Evolutionary conservation across 1,284 basidiomycete genomes (phyloP), one percentile per base, ranked within the genome.

Genomic region (Pyrrhoderma lamaoense): DNA sequence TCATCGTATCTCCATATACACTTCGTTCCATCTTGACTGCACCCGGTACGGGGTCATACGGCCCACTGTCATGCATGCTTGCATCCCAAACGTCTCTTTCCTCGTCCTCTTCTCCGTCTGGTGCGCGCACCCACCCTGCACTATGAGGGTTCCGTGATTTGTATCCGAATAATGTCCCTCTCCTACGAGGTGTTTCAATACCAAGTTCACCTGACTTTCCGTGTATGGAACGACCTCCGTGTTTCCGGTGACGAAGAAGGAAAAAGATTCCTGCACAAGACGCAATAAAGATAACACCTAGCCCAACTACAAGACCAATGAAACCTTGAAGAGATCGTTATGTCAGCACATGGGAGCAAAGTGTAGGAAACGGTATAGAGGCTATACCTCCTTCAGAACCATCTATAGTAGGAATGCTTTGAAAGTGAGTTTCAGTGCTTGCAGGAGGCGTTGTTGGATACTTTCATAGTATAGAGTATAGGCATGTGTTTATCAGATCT

Each of bases 301-400:
- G 45, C 16, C 55, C 55, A 18, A 56, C 52, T 23, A 56, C 46
- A 42, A 56, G 55, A 13, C 55, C 55, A 34, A 56, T 56, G 40
- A 56, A 56, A 16, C 55, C 55, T 56, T 18, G 23, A 9, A 23
- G 18, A 22, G 3, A 43, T 19, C n/a, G 13, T 8, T 22, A 21
- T 47, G 14, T 39, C 36, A n/a, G 19, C 1, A 16, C 27, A 25
- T 13, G 46, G 27, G n/a, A n/a, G n/a, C 11, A 47, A 19, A 23
- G 31, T 27, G 22, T 42, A 42, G 22, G 21, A 35, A 35, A 39
- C 42, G 14, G 21, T 27, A 43, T 46, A 31, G 11, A 2, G 31
- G 22, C 40, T 47, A n/a, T 19, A 50, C 55, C 55, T 48, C 55
- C 55, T 47, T 56, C 51, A 14, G 55, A 53, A 2, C 55, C 55